Conservation (phyloP, 768 basidiomycete genomes). For the Hysterangium stoloniferum region DNA sequence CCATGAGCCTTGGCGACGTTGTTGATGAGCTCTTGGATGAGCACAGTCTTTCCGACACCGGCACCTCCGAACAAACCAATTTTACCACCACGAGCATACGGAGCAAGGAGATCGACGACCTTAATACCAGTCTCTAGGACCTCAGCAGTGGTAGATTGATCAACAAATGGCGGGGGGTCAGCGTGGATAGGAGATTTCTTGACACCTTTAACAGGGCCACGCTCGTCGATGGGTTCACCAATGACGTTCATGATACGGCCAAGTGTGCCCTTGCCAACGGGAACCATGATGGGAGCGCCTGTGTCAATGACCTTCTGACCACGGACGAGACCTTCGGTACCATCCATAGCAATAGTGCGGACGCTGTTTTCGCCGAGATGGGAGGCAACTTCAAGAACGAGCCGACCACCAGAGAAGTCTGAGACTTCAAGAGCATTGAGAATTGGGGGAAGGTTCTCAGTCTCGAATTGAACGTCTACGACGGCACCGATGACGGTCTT, state of each 20-base stretch:
- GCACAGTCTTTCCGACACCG: slow-evolving; percentile 99
- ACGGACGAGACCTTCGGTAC: slow-evolving; percentile 99
- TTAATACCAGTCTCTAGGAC: slow-evolving; percentile 99
- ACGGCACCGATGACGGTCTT: slow-evolving; percentile 99
- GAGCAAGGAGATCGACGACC: slow-evolving; percentile 98
- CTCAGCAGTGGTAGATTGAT: slow-evolving; percentile 98
- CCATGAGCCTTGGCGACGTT: slow-evolving; percentile 99
- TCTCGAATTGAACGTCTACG: slow-evolving; percentile 98
- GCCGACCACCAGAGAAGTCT: slow-evolving; percentile 87
- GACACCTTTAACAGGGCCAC: slow-evolving; percentile 96
- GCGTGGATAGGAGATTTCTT: slow-evolving; percentile 91
- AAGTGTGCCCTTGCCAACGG: slow-evolving; percentile 89
- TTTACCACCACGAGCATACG: slow-evolving; percentile 99
- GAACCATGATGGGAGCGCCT: slow-evolving; percentile 92
- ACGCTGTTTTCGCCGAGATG: slow-evolving; percentile 99
- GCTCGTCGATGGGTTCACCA: slow-evolving; percentile 99
- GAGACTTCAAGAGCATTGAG: slow-evolving; percentile 98
- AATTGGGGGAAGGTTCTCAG: slow-evolving; percentile 91
- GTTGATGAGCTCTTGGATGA: slow-evolving; percentile 99
- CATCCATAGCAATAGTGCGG: slow-evolving; percentile 99
- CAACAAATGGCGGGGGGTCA: slow-evolving; percentile 94
- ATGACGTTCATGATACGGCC: slow-evolving; percentile 99
- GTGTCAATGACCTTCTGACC: slow-evolving; percentile 97
- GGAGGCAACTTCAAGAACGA: slow-evolving; percentile 98
- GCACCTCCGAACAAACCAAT: slow-evolving; percentile 99